phyloP scores from a whole-genome alignment of 768 basidiomycete species.

The Xerocomus potaroensis region DNA sequence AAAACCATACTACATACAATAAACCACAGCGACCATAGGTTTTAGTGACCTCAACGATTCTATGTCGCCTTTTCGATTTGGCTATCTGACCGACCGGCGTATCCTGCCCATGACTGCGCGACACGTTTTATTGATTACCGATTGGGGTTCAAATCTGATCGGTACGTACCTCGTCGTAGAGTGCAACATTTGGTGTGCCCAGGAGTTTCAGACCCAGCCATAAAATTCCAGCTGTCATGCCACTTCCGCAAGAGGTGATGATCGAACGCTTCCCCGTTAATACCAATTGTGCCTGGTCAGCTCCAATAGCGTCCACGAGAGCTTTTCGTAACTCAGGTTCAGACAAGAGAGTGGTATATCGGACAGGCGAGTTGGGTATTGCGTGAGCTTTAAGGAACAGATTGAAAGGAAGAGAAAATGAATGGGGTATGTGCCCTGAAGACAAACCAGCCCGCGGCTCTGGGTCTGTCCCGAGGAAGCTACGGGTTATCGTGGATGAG shows the following conservation, averaged over 20 bases:
- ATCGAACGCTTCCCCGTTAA: conserved; percentile 58
- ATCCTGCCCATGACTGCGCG: conserved; percentile 92
- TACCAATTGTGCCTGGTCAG: conserved; percentile 49
- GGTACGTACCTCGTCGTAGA: conserved; percentile 88
- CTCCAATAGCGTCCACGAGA: conserved; percentile 61
- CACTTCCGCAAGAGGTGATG: conserved; percentile 85
- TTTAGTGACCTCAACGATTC: conserved; percentile 4
- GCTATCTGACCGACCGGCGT: conserved; percentile 73
- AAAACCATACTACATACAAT: conserved; percentile 10
- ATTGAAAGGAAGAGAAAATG: conserved; percentile 81
- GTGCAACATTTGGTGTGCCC: conserved; percentile 53
- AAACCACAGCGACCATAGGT: conserved; percentile 6
- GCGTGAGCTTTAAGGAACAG: conserved; percentile 53
- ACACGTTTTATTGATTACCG: conserved; percentile 15
- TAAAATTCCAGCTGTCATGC: conserved; percentile 95
- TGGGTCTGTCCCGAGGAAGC: conserved; percentile 75
- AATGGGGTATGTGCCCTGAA: conserved; percentile 90
- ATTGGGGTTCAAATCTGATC: conserved; percentile 6
- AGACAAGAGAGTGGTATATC: conserved; percentile 59
- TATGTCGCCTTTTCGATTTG: conserved; percentile 53
- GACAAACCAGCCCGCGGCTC: conserved; percentile 87
- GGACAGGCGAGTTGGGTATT: conserved; percentile 31
- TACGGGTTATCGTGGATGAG: conserved; percentile 29
- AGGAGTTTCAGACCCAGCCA: conserved; percentile 88
- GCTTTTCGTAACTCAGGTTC: conserved; percentile 54